These are phyloP conservation scores for Thelephora aurantiotincta DNA, from an alignment of 768 basidiomycete genomes.

Conservation along the genomic window DNA sequence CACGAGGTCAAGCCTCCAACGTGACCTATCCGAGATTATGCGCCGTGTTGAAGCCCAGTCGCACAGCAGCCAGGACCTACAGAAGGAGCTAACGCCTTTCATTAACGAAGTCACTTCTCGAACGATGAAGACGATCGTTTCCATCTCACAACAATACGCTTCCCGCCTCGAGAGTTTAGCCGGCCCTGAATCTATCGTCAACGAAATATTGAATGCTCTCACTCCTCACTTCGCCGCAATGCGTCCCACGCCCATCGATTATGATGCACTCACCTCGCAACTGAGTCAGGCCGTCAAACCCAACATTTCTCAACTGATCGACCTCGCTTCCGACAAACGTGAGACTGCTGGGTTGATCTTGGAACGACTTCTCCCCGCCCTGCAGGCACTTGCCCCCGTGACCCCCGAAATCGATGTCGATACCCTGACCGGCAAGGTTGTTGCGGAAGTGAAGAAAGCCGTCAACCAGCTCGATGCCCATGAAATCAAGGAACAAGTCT, in stretches of 20 bases:
- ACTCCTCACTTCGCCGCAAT: conserved; percentile 46
- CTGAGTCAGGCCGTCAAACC: conserved; percentile 81
- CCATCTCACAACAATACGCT: conserved; percentile 42
- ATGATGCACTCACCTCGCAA: conserved; percentile 59
- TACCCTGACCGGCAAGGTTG: conserved; percentile 42
- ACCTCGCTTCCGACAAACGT: conserved; percentile 77
- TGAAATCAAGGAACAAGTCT: conserved; percentile 81
- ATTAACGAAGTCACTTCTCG: conserved; percentile 47
- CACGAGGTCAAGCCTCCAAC: conserved; percentile 39
- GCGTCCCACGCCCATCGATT: conserved; percentile 58
- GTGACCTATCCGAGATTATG: conserved; percentile 39
- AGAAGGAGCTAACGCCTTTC: conserved; percentile 23
- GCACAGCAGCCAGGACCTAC: conserved; percentile 9
- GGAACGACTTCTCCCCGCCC: conserved; percentile 50
- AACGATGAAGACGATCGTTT: conserved; percentile 45
- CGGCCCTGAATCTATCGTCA: conserved; percentile 45
- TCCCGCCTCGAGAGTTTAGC: conserved; percentile 42
- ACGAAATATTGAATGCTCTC: conserved; percentile 43
- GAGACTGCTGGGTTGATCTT: conserved; percentile 78
- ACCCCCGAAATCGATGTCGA: conserved; percentile 33
- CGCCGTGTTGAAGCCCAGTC: conserved; percentile 20
- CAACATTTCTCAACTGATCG: conserved; percentile 78
- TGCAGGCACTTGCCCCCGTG: conserved; percentile 28
- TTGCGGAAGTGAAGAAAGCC: conserved; percentile 53
- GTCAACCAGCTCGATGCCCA: conserved; percentile 72